Evolutionary conservation across 768 basidiomycete genomes (phyloP).

Genomic region (Suillus occidentalis): DNA sequence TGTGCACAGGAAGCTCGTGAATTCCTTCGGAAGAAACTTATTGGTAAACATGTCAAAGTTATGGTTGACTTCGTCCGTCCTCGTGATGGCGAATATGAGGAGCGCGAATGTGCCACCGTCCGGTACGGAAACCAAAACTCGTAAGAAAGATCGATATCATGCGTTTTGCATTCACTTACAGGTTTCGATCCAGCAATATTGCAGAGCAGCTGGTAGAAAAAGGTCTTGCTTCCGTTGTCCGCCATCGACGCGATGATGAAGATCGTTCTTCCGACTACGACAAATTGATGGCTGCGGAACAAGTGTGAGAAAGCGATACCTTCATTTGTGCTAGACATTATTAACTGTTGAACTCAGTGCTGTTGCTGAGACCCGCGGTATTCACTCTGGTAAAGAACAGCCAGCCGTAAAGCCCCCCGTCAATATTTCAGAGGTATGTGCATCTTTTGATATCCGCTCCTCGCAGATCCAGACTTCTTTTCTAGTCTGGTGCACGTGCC

Average conservation of each 20-base stretch:
- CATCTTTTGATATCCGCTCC: not conserved
- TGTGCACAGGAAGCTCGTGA: constrained; percentile 93
- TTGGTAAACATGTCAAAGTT: constrained; percentile 86
- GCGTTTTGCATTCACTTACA: constrained; percentile 9
- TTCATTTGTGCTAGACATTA: not conserved
- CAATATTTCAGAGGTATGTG: constrained; percentile 85
- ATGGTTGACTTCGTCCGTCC: constrained; percentile 89
- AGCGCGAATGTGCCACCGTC: constrained; percentile 89
- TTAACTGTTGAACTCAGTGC: constrained; percentile 51
- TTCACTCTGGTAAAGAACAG: constrained; percentile 92
- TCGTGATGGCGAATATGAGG: constrained; percentile 89
- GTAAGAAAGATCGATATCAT: constrained; percentile 42
- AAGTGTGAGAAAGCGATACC: constrained; percentile 58
- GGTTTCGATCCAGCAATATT: constrained; percentile 60
- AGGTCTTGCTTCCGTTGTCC: constrained; percentile 84
- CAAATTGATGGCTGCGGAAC: constrained; percentile 93
- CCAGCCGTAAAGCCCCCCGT: constrained; percentile 76
- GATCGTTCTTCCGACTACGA: constrained; percentile 96
- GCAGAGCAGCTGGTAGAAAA: constrained; percentile 94
- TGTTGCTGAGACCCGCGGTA: constrained; percentile 70
- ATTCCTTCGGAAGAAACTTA: constrained; percentile 87
- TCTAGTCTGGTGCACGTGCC: constrained; percentile 70
- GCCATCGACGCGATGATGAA: constrained; percentile 94
- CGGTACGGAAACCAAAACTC: constrained; percentile 78
- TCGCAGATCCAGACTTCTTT: constrained; percentile 5